Percentiles rank a stretch among this genome's conserved stretches.
Evolutionary conservation across 2,329 filamentous ascomycete species (phyloP).

Genomic region (Chaetomiaceae sp.): DNA sequence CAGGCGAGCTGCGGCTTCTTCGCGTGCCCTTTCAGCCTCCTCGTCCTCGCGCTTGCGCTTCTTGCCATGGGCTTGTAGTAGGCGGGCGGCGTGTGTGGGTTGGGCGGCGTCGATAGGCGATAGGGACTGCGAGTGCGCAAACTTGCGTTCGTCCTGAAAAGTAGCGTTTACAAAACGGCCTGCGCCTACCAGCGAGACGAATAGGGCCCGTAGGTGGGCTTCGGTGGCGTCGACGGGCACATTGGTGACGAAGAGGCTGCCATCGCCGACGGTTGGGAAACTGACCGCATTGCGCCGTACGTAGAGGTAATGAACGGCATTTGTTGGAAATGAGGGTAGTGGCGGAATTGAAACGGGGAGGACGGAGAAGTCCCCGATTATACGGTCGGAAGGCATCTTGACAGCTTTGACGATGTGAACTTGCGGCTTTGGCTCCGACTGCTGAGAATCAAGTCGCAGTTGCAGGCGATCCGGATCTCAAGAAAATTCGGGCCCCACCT

Average conservation of each 20-base stretch:
- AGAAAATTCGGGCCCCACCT: slow-evolving; percentile 23
- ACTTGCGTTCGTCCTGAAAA: slow-evolving; percentile 62
- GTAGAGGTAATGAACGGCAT: slow-evolving; percentile 78
- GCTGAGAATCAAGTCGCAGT: slow-evolving; percentile 4
- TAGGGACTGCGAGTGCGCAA: slow-evolving; percentile 19
- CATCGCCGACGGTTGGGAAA: slow-evolving; percentile 66
- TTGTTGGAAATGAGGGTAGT: slow-evolving; percentile 56
- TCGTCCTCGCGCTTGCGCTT: slow-evolving; percentile 57
- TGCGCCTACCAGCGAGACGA: slow-evolving; percentile 68
- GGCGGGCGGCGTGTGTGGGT: slow-evolving; percentile 40
- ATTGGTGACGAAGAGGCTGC: slow-evolving; percentile 89
- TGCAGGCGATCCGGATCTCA: not conserved
- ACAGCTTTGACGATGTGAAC: slow-evolving; percentile 29
- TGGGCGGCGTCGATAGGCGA: slow-evolving; percentile 36
- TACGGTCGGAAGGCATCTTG: slow-evolving; percentile 36
- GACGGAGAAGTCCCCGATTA: slow-evolving; percentile 59
- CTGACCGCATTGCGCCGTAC: slow-evolving; percentile 78
- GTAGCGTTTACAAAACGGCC: slow-evolving; percentile 72
- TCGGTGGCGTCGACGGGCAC: slow-evolving; percentile 80
- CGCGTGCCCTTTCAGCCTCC: slow-evolving; percentile 53
- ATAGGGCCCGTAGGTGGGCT: slow-evolving; percentile 69
- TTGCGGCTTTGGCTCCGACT: not conserved
- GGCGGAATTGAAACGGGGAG: slow-evolving; percentile 65
- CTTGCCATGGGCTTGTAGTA: slow-evolving; percentile 39
- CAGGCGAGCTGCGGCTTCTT: slow-evolving; percentile 58